These are phyloP conservation scores for Hemileia vastatrix DNA, from an alignment of 1,284 basidiomycete species.

Conservation along the genomic window DNA sequence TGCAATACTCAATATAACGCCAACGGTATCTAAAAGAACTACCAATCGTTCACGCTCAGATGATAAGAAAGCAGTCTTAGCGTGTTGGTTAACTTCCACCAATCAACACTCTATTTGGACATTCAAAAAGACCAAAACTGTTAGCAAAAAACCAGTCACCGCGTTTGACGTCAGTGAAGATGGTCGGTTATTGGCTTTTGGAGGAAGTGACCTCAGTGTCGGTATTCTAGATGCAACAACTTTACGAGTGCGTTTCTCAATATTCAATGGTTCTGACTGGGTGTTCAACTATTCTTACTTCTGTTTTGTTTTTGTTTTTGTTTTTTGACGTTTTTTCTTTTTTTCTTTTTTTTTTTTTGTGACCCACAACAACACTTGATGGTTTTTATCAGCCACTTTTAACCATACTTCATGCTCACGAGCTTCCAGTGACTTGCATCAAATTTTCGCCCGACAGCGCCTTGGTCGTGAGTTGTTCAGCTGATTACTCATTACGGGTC, in stretches of 20 bases:
- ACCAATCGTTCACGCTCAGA: too few species aligned
- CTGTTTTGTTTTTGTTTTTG: too few species aligned
- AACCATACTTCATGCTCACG: slow-evolving; percentile 83
- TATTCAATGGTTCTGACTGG: background rate
- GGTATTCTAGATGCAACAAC: slow-evolving; percentile 73
- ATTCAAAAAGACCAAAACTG: slow-evolving; percentile 44
- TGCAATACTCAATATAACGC: too few species aligned
- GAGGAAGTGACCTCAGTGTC: slow-evolving; percentile 75
- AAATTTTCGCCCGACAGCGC: slow-evolving; percentile 72
- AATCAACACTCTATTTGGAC: too few species aligned
- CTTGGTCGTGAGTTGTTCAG: slow-evolving; percentile 80
- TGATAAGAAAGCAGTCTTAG: too few species aligned
- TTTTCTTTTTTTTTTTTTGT: background rate
- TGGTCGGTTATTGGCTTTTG: slow-evolving; percentile 72
- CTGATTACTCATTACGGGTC: slow-evolving; percentile 77
- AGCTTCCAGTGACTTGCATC: slow-evolving; percentile 83
- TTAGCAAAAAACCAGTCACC: slow-evolving; percentile 68
- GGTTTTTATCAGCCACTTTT: slow-evolving; percentile 58
- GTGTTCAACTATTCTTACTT: background rate
- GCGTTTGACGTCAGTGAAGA: slow-evolving; percentile 70
- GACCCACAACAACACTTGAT: background rate
- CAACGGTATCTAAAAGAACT: too few species aligned
- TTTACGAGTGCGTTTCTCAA: slow-evolving; percentile 55
- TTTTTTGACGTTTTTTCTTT: background rate
- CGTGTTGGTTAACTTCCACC: too few species aligned